Conservation (phyloP, 2,329 filamentous ascomycete genomes). For the Colletotrichum viniferum region DNA sequence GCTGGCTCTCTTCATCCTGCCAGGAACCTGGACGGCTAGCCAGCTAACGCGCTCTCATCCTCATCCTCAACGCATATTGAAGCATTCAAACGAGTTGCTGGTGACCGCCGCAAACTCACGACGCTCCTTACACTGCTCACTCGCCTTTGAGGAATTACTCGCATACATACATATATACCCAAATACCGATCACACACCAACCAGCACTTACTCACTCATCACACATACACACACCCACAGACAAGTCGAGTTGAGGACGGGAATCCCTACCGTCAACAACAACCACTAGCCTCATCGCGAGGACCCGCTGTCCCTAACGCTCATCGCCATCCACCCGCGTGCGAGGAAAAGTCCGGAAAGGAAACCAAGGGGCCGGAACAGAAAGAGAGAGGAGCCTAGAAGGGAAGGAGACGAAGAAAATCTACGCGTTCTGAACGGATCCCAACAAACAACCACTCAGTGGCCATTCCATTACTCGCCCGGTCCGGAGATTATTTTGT, state of each 20-base stretch:
- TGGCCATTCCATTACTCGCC: conserved; percentile 26
- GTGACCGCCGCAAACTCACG: conserved; percentile 39
- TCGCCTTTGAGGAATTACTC: conserved; percentile 26
- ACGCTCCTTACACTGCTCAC: conserved; percentile 42
- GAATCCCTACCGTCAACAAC: conserved; percentile 28
- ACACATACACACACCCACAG: not conserved
- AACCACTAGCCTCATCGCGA: conserved; percentile 39
- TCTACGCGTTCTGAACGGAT: conserved; percentile 40
- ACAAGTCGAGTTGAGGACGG: conserved; percentile 4
- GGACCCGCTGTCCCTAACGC: conserved; percentile 42
- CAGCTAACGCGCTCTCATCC: conserved; percentile 33
- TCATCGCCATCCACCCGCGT: conserved; percentile 20
- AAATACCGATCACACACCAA: not conserved
- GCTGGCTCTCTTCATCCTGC: conserved; percentile 57
- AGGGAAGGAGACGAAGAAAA: conserved; percentile 21
- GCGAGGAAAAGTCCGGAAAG: not conserved
- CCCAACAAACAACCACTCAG: conserved; percentile 15
- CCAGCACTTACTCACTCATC: not conserved
- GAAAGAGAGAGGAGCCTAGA: not conserved
- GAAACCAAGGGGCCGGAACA: not conserved
- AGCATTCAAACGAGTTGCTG: conserved; percentile 45
- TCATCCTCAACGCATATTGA: conserved; percentile 26
- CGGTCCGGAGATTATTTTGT: conserved; percentile 32
- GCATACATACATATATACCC: conserved; percentile 6
- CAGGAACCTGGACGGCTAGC: conserved; percentile 41